Conservation (phyloP, 1,284 basidiomycete species). For the Kwoniella shivajii region DNA sequence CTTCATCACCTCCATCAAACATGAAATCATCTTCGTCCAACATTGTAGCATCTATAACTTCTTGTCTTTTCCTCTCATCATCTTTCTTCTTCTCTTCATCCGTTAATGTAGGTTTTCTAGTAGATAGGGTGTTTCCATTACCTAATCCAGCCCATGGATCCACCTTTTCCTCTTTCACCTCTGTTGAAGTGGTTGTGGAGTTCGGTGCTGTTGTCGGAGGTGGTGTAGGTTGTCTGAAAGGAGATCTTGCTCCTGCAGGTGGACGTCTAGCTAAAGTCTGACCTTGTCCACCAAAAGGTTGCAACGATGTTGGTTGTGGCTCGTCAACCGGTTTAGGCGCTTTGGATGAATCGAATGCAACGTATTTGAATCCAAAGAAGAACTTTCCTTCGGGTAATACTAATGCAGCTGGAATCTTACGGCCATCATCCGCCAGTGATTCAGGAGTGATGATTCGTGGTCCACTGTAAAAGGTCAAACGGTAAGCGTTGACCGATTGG, state of each 20-base stretch:
- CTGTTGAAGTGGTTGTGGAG: too few relatives aligned
- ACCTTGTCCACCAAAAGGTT: conserved; percentile 43
- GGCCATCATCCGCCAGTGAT: conserved; percentile 68
- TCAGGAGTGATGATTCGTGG: conserved; percentile 83
- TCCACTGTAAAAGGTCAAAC: conserved; percentile 63
- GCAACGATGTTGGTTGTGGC: conserved; percentile 11
- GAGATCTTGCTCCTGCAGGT: conserved; percentile 6
- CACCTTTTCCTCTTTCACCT: conserved; percentile 26
- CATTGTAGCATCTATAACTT: conserved; percentile 49
- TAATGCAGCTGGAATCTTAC: conserved; percentile 83
- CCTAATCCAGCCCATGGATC: conserved; percentile 54
- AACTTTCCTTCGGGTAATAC: conserved; percentile 89
- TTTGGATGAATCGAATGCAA: conserved; percentile 64
- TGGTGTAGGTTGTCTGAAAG: conserved; percentile 6
- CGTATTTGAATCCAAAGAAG: conserved; percentile 87
- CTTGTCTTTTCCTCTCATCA: conserved; percentile 12
- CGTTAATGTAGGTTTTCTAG: conserved; percentile 8
- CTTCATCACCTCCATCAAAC: conserved; percentile 38
- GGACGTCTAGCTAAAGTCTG: conserved; percentile 7
- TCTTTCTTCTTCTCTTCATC: neutral
- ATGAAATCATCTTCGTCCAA: conserved; percentile 50
- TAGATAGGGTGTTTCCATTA: conserved; percentile 41
- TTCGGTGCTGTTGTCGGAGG: conserved; percentile 14
- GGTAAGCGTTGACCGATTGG: too few relatives aligned
- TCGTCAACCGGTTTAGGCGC: conserved; percentile 44